These are phyloP conservation scores for Pleurozium schreberi DNA, from an alignment of 225 moss, liverwort and hornwort species.

Conservation along the genomic window DNA sequence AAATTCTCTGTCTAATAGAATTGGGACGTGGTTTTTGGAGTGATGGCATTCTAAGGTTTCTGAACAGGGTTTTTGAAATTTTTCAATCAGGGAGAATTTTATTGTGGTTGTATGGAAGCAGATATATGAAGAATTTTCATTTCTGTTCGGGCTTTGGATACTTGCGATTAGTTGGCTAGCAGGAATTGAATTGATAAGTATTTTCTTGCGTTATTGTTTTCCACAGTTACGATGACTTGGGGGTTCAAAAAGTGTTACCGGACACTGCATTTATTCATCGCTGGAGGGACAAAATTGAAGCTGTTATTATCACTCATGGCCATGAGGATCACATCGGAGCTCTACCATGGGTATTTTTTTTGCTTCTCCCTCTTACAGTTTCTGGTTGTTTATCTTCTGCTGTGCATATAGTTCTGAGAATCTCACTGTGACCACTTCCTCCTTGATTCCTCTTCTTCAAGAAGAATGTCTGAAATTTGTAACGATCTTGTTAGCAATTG, in stretches of 20 bases:
- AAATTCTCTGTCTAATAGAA: neutral
- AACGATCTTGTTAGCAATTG: neutral
- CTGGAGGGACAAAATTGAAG: slow-evolving; percentile 97
- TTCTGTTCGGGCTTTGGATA: neutral
- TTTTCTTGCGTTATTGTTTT: neutral
- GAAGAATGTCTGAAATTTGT: neutral
- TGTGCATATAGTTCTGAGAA: neutral
- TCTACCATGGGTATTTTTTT: slow-evolving; percentile 72
- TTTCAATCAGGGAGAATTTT: neutral
- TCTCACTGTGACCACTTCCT: neutral
- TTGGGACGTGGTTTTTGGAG: neutral
- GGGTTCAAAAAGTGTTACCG: slow-evolving; percentile 85
- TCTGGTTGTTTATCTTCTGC: neutral
- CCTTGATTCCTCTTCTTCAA: neutral
- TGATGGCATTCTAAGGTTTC: neutral
- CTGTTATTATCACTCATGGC: slow-evolving; percentile 94
- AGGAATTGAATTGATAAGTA: neutral
- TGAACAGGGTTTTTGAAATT: neutral
- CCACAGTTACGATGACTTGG: slow-evolving; percentile 89
- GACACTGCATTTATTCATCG: slow-evolving; percentile 89
- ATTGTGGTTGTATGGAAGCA: neutral
- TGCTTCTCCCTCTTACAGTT: neutral
- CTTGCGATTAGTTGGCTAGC: neutral
- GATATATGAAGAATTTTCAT: neutral
- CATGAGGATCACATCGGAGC: slow-evolving; percentile 99